phyloP scores from a whole-genome alignment of 495 filamentous ascomycete genomes.

The Trichoderma asperelloides region DNA sequence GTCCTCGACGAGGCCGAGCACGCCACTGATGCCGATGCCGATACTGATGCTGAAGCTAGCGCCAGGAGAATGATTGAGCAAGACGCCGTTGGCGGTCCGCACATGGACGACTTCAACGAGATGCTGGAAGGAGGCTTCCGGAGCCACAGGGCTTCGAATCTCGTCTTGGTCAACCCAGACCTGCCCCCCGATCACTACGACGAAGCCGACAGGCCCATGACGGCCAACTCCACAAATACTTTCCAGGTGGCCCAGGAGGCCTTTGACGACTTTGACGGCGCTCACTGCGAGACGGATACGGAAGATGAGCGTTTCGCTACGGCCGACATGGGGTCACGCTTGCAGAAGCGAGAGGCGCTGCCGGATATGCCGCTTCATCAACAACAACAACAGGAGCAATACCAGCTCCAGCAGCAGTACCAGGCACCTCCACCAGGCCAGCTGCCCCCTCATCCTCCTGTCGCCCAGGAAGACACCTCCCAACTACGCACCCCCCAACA shows the following conservation, averaged over 20 bases:
- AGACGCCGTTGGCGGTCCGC: conserved; percentile 23
- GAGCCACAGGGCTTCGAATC: background rate
- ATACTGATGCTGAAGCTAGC: conserved; percentile 16
- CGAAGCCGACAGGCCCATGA: background rate
- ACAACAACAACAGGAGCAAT: background rate
- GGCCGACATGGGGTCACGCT: conserved; percentile 21
- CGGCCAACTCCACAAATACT: conserved; percentile 55
- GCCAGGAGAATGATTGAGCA: conserved; percentile 27
- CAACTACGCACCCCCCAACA: conserved; percentile 3
- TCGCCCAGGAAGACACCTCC: background rate
- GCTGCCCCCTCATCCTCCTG: background rate
- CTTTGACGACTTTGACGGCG: conserved; percentile 91
- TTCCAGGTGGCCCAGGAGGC: conserved; percentile 58
- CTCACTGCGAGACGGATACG: conserved; percentile 58
- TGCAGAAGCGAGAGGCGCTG: conserved; percentile 10
- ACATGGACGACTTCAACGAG: conserved; percentile 17
- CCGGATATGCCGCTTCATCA: background rate
- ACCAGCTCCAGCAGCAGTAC: background rate
- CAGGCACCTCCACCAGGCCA: background rate
- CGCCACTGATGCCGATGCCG: conserved; percentile 20
- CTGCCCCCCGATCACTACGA: background rate
- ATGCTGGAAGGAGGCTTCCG: conserved; percentile 9
- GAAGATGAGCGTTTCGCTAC: conserved; percentile 18
- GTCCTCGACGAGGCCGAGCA: conserved; percentile 31
- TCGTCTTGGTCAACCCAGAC: conserved; percentile 3